Base-by-base conservation (phyloP, 1,284 basidiomycete genomes). In the Inonotus obliquus region DNA sequence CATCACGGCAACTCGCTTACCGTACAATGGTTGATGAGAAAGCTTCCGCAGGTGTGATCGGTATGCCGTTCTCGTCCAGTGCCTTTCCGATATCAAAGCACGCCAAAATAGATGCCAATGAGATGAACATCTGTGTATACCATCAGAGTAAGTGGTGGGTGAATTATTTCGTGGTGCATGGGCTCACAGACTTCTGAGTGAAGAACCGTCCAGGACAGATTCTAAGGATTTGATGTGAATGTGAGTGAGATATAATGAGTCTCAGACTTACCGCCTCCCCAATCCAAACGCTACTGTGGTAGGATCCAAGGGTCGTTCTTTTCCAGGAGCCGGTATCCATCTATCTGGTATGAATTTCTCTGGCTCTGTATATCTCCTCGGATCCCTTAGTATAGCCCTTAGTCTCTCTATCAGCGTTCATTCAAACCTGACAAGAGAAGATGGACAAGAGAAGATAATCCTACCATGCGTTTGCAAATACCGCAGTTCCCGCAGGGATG, bases 351-450 rank as follows among this genome's bases (percentile, higher is more conserved):
- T 59, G 63, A 71, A 71, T 21, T n/a, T 41, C 11, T 65, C 52
- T 4, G 70, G 68, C 19, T 65, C 58, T 11, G 60, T 32, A 54
- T 69, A 71, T 19, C 66, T 58, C 2, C 27, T 54, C 41, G 65
- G 57, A 63, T 70, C 67, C 29, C 68, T 67, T 7, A 68, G 60
- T 57, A 71, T 68, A 4, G 65, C 69, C 61, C 69, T 70, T 5
- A 23, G 35, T 14, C 19, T 47, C 6, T 23, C 4, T 55, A 21
- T 17, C 35, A 25, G 32, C 10, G 25, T 19, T 25, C 17, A 54
- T 14, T n/a, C 11, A 19, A 14, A 4, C n/a, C 25, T 35, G n/a
- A n/a, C n/a, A n/a, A 5, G 27, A 53, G 21, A 45, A 19, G n/a
- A 32, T 32, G 32, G 21, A 63, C 27, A 29, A 2, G 9, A 9